Percentiles rank a stretch among this genome's conserved stretches.
phyloP scores from a whole-genome alignment of 2,329 filamentous ascomycete species.

The Endoconidiophora polonica region DNA sequence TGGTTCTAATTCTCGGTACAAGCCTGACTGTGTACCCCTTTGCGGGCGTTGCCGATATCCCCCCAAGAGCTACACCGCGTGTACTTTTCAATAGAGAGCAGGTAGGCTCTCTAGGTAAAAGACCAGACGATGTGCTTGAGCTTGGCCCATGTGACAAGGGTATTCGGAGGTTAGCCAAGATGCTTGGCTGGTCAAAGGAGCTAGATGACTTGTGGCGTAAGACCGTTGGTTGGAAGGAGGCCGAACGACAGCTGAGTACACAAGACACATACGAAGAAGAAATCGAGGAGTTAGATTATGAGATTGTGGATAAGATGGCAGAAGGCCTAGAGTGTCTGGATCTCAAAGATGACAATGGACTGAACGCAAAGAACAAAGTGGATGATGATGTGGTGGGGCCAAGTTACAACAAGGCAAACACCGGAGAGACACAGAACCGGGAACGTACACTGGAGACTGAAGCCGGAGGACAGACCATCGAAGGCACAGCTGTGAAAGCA shows the following conservation, averaged over 20 bases:
- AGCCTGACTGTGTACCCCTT: slow-evolving; percentile 82
- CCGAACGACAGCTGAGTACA: slow-evolving; percentile 28
- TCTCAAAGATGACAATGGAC: slow-evolving; percentile 17
- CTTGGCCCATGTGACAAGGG: slow-evolving; percentile 73
- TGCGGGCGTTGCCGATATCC: slow-evolving; percentile 56
- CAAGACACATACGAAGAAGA: slow-evolving; percentile 19
- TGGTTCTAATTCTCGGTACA: slow-evolving; percentile 76
- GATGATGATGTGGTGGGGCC: slow-evolving; percentile 38
- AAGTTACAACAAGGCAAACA: too few relatives aligned
- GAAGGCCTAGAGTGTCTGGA: slow-evolving; percentile 22
- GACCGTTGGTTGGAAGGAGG: slow-evolving; percentile 45
- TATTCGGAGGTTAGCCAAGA: slow-evolving; percentile 59
- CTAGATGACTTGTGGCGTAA: slow-evolving; percentile 59
- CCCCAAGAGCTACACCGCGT: slow-evolving; percentile 46
- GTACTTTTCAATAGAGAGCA: slow-evolving; percentile 75
- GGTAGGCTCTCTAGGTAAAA: slow-evolving; percentile 61
- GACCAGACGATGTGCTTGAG: slow-evolving; percentile 69
- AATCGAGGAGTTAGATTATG: slow-evolving; percentile 22
- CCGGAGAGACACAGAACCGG: too few relatives aligned
- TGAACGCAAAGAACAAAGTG: background rate
- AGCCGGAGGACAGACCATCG: too few relatives aligned
- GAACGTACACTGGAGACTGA: too few relatives aligned
- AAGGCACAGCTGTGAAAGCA: too few relatives aligned
- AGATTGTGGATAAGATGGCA: slow-evolving; percentile 27
- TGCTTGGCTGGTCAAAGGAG: slow-evolving; percentile 73